These are phyloP conservation scores for Nitzschia sp. DNA, from an alignment of 108 stramenopile species.

Conservation along the genomic window DNA sequence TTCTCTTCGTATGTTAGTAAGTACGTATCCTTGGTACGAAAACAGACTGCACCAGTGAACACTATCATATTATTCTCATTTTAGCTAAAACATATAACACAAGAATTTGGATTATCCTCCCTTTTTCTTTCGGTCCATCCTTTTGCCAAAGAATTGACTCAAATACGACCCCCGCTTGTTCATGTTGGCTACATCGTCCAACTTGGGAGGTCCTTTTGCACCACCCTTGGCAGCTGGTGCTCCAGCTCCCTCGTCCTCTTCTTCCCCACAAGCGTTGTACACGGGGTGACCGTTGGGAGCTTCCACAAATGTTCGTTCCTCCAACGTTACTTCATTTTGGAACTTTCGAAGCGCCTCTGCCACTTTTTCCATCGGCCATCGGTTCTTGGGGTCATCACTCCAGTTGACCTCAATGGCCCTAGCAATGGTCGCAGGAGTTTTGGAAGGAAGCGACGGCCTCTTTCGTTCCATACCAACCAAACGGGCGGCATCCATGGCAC, in stretches of 20 bases:
- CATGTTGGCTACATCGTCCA: neutral
- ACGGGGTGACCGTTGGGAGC: conserved; percentile 60
- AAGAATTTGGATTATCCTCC: neutral
- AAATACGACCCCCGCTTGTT: conserved; percentile 15
- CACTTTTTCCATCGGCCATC: conserved; percentile 45
- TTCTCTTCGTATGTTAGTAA: too few species aligned
- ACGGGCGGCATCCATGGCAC: conserved; percentile 64
- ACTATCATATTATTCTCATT: neutral
- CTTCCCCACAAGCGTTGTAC: conserved; percentile 20
- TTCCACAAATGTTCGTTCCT: conserved; percentile 47
- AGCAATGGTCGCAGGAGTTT: conserved; percentile 37
- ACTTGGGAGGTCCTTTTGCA: neutral
- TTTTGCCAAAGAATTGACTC: conserved; percentile 20
- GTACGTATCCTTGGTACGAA: too few species aligned
- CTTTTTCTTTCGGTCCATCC: conserved; percentile 1
- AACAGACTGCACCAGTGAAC: too few species aligned
- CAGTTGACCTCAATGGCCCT: conserved; percentile 56
- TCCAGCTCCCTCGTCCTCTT: neutral
- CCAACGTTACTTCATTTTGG: conserved; percentile 24
- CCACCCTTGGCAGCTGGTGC: neutral
- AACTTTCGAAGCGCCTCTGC: conserved; percentile 31
- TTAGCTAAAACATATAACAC: neutral
- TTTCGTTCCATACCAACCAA: conserved; percentile 52
- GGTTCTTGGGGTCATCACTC: conserved; percentile 47
- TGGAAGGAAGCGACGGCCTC: conserved; percentile 55